Evolutionary conservation across 805 yeast species (phyloP).

Genomic region (Naumovozyma baii): DNA sequence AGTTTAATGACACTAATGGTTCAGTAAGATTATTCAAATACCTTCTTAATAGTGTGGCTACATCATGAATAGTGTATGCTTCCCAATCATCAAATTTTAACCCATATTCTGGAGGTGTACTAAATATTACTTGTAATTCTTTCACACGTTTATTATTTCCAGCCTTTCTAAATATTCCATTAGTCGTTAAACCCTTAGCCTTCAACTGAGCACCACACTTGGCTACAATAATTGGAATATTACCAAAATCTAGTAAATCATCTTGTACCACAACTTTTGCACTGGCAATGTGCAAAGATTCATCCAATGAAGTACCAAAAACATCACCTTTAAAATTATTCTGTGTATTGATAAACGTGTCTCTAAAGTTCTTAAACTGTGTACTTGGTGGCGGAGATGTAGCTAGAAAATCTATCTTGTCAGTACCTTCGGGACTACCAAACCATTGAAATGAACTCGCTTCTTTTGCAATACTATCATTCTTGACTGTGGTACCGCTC

Average conservation of each 20-base stretch:
- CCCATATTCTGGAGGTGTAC: constrained; percentile 80
- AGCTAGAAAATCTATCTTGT: background rate
- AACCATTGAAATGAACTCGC: background rate
- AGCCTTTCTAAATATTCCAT: constrained; percentile 86
- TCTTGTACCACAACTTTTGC: constrained; percentile 54
- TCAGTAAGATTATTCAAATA: constrained; percentile 81
- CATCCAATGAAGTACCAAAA: constrained; percentile 68
- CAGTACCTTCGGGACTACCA: background rate
- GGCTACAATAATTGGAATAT: constrained; percentile 87
- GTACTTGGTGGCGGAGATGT: background rate
- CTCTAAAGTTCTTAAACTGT: constrained; percentile 28
- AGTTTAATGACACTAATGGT: constrained; percentile 70
- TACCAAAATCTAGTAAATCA: constrained; percentile 67
- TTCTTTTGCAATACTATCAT: too few species aligned
- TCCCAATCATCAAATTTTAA: constrained; percentile 70
- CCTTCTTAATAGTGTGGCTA: constrained; percentile 78
- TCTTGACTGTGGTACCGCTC: too few species aligned
- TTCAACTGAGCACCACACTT: constrained; percentile 82
- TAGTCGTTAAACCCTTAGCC: constrained; percentile 61
- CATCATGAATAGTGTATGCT: constrained; percentile 90
- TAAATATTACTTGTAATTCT: constrained; percentile 70
- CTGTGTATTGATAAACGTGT: constrained; percentile 26
- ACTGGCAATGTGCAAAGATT: constrained; percentile 52
- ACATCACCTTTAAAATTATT: constrained; percentile 36
- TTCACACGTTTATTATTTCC: constrained; percentile 83